A percentile compares a stretch with the other conserved stretches of the same genome.
Evolutionary conservation across 495 filamentous ascomycete genomes (phyloP).

Genomic region (Beverwykella pulmonaria): DNA sequence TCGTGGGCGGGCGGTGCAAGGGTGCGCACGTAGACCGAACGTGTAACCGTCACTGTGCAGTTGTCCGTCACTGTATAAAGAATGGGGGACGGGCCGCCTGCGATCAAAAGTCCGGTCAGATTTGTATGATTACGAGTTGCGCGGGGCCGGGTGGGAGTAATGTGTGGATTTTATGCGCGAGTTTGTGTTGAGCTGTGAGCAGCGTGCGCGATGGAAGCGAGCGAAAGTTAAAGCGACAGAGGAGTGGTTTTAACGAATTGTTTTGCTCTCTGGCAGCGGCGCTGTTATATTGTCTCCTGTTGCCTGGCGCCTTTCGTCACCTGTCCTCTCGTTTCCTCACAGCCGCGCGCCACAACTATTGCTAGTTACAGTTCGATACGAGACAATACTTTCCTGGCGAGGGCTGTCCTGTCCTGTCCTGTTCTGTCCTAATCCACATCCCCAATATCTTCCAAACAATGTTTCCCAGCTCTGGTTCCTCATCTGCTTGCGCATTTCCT

Average conservation of each 20-base stretch:
- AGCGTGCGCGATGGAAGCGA: too few species aligned
- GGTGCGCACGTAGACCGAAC: neutral
- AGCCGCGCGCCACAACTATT: neutral
- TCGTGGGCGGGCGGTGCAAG: neutral
- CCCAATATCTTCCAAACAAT: too few species aligned
- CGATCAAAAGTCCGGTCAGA: neutral
- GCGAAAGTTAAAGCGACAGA: neutral
- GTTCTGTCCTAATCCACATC: too few species aligned
- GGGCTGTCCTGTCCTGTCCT: too few species aligned
- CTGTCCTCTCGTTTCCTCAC: neutral
- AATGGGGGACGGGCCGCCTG: neutral
- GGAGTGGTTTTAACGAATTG: too few species aligned
- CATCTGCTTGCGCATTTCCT: too few species aligned
- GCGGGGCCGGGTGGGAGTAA: too few species aligned
- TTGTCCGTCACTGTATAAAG: neutral
- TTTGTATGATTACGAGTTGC: too few species aligned
- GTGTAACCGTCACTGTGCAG: neutral
- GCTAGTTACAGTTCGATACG: neutral
- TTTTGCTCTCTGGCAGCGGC: too few species aligned
- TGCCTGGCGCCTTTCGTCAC: conserved; percentile 3
- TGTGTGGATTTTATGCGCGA: too few species aligned
- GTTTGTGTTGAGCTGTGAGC: too few species aligned
- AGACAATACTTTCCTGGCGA: neutral
- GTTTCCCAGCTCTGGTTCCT: too few species aligned
- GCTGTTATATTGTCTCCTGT: neutral